These are phyloP conservation scores for Terana coerulea DNA, from an alignment of 768 basidiomycete genomes.

Conservation along the genomic window DNA sequence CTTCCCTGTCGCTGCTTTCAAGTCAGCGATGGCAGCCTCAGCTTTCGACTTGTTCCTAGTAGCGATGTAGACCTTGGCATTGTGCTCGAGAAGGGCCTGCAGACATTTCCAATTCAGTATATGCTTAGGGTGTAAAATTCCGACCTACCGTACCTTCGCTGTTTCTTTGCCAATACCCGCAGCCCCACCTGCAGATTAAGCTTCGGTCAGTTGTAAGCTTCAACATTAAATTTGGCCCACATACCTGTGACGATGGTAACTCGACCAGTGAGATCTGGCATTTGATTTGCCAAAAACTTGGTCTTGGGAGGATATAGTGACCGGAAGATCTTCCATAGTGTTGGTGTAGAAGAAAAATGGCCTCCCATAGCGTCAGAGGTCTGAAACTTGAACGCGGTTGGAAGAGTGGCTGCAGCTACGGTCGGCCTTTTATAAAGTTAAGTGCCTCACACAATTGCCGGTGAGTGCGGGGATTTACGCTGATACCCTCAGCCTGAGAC, in stretches of 20 bases:
- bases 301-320: constrained; percentile 7
- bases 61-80: constrained; percentile 28
- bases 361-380: too few relatives aligned
- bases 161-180: constrained; percentile 58
- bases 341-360: too few relatives aligned
- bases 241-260: constrained; percentile 32
- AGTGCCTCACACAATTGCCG: too few relatives aligned
- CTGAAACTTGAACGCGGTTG: too few relatives aligned
- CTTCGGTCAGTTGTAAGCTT: background rate
- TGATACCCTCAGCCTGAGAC: too few relatives aligned
- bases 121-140: background rate
- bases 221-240: background rate
- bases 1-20: constrained; percentile 39
- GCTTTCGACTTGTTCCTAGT: constrained; percentile 21
- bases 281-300: constrained; percentile 25
- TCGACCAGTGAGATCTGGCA: constrained; percentile 39
- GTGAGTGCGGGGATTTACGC: too few relatives aligned
- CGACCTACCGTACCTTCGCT: constrained; percentile 37
- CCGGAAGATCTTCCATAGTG: too few relatives aligned
- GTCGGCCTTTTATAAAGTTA: too few relatives aligned
- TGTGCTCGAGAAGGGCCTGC: constrained; percentile 19
- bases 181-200: constrained; percentile 22
- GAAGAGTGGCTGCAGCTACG: too few relatives aligned
- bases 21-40: constrained; percentile 42
- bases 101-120: background rate